phyloP scores from a whole-genome alignment of 345 rosid genomes.

The Rubroshorea leprosula region DNA sequence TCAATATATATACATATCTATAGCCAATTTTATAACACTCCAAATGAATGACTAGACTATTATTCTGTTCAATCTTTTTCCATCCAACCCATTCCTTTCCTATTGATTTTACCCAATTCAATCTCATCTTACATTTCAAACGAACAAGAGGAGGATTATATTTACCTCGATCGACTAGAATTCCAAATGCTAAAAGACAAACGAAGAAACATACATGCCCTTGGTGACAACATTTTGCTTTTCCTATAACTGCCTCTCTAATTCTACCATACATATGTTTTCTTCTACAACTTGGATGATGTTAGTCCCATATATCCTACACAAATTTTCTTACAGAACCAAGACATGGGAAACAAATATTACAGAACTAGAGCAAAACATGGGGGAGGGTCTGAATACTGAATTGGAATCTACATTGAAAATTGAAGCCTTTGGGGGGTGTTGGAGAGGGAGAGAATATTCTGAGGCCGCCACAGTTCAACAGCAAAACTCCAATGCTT shows the following conservation, averaged over 20 bases:
- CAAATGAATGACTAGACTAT: too few relatives aligned
- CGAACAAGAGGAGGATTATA: neutral
- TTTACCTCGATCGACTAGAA: neutral
- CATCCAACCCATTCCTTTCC: too few relatives aligned
- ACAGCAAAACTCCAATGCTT: constrained; percentile 70
- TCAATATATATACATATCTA: too few relatives aligned
- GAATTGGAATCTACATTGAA: constrained; percentile 33
- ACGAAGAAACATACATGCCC: constrained; percentile 39
- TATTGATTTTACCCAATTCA: too few relatives aligned
- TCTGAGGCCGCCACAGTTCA: constrained; percentile 79
- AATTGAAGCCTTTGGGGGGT: constrained; percentile 35
- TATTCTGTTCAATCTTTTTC: too few relatives aligned
- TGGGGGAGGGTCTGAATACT: neutral
- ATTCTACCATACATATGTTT: neutral
- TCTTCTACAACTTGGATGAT: too few relatives aligned
- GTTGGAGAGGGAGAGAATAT: constrained; percentile 80
- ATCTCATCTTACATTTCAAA: neutral
- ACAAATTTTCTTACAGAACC: neutral
- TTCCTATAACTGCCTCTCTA: too few relatives aligned
- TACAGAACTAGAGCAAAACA: too few relatives aligned
- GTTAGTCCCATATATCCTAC: too few relatives aligned
- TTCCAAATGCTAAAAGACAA: constrained; percentile 28
- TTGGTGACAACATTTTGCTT: constrained; percentile 52
- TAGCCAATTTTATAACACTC: too few relatives aligned
- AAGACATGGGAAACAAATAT: constrained; percentile 2